Conservation (phyloP, 805 yeast genomes). For the Ogataea pignaliae region DNA sequence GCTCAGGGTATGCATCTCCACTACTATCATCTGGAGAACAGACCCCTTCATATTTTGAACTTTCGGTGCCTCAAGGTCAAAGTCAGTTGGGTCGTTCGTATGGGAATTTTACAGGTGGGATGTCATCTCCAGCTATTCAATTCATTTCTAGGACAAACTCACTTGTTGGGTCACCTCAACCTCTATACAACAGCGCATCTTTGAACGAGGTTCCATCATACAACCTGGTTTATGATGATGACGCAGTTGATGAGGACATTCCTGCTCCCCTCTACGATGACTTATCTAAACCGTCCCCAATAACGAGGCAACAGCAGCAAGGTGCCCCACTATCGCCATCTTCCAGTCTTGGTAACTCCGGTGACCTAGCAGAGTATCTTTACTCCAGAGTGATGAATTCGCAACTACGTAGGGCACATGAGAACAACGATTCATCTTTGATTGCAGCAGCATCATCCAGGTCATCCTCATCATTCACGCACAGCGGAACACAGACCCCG, state of each 20-base stretch:
- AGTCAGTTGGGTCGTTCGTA: neutral
- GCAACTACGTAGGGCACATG: conserved; percentile 4
- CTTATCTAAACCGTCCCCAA: neutral
- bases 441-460: neutral
- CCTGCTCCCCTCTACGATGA: conserved; percentile 17
- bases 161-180: conserved; percentile 2
- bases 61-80: neutral
- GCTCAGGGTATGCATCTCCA: conserved; percentile 12
- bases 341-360: neutral
- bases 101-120: neutral
- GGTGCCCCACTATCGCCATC: neutral
- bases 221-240: conserved; percentile 25
- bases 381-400: conserved; percentile 9
- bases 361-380: conserved; percentile 11
- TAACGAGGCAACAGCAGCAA: neutral
- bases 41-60: conserved; percentile 11
- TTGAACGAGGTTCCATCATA: conserved; percentile 24
- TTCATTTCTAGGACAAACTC: conserved; percentile 21
- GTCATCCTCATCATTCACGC: neutral
- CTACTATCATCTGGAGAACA: conserved; percentile 8
- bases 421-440: neutral
- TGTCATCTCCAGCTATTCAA: conserved; percentile 14
- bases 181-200: conserved; percentile 2
- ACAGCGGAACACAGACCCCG: neutral
- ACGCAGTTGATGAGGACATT: conserved; percentile 13